Conservation (phyloP, 2,329 filamentous ascomycete genomes). For the Trichoderma simmonsii region DNA sequence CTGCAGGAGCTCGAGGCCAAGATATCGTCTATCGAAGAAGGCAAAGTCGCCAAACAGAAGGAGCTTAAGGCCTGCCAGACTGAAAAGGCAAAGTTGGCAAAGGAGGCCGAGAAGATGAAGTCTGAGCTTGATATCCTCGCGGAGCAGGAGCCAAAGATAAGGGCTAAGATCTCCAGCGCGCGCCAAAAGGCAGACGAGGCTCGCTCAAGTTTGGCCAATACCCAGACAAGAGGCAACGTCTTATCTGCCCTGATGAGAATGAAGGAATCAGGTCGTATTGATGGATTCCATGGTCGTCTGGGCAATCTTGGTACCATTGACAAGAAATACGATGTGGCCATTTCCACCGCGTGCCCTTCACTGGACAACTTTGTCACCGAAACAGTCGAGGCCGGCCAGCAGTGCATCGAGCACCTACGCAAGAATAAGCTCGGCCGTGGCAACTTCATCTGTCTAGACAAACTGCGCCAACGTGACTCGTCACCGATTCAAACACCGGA, state of each 20-base stretch:
- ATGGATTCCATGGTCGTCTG: slow-evolving; percentile 92
- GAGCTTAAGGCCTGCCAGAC: slow-evolving; percentile 75
- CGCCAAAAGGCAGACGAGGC: slow-evolving; percentile 96
- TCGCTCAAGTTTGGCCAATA: slow-evolving; percentile 81
- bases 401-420: slow-evolving; percentile 94
- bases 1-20: slow-evolving; percentile 81
- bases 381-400: slow-evolving; percentile 90
- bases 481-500: slow-evolving; percentile 83
- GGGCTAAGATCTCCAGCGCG: slow-evolving; percentile 80
- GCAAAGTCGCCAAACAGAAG: slow-evolving; percentile 64
- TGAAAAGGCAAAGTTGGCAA: slow-evolving; percentile 68
- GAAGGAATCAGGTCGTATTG: slow-evolving; percentile 92
- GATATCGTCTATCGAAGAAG: slow-evolving; percentile 68
- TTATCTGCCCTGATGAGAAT: slow-evolving; percentile 88
- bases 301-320: slow-evolving; percentile 95
- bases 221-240: slow-evolving; percentile 90
- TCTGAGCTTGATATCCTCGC: slow-evolving; percentile 69
- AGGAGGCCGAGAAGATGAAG: slow-evolving; percentile 69
- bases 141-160: slow-evolving; percentile 76
- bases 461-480: slow-evolving; percentile 74
- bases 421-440: slow-evolving; percentile 97
- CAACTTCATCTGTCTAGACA: slow-evolving; percentile 95
- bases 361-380: slow-evolving; percentile 97
- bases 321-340: slow-evolving; percentile 92
- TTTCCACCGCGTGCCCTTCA: slow-evolving; percentile 88